These are phyloP conservation scores for Aspergillus intermedius DNA, from an alignment of 2,329 filamentous ascomycete genomes.

Conservation along the genomic window DNA sequence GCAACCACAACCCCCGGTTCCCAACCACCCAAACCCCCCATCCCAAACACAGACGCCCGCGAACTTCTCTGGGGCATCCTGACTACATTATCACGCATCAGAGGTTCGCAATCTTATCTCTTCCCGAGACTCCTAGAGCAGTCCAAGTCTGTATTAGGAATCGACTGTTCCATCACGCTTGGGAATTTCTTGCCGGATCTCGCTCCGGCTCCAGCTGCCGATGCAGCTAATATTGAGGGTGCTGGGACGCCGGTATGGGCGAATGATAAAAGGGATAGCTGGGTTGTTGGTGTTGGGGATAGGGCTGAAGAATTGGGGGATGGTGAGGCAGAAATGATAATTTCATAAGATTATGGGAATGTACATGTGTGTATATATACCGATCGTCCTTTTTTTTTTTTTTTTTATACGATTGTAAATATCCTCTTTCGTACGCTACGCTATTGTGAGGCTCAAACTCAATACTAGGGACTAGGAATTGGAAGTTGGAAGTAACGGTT, in stretches of 20 bases:
- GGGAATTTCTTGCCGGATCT: slow-evolving; percentile 22
- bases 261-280: not conserved
- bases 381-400: too few relatives aligned
- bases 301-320: too few relatives aligned
- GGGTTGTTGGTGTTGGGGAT: not conserved
- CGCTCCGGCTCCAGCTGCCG: slow-evolving; percentile 5
- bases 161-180: slow-evolving; percentile 25
- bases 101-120: slow-evolving; percentile 33
- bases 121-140: slow-evolving; percentile 28
- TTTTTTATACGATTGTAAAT: too few relatives aligned
- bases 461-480: too few relatives aligned
- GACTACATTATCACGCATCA: slow-evolving; percentile 31
- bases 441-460: too few relatives aligned
- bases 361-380: too few relatives aligned
- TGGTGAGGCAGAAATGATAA: too few relatives aligned
- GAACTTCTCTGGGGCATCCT: slow-evolving; percentile 36
- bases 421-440: too few relatives aligned
- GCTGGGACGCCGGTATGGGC: not conserved
- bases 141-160: slow-evolving; percentile 24
- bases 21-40: slow-evolving; percentile 22
- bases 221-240: not conserved
- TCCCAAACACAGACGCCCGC: slow-evolving; percentile 19
- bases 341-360: too few relatives aligned
- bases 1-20: slow-evolving; percentile 26
- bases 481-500: too few relatives aligned